Evolutionary conservation across 2,329 filamentous ascomycete genomes (phyloP), one percentile per base, ranked within the genome.

Genomic region (Xylaria sp.): DNA sequence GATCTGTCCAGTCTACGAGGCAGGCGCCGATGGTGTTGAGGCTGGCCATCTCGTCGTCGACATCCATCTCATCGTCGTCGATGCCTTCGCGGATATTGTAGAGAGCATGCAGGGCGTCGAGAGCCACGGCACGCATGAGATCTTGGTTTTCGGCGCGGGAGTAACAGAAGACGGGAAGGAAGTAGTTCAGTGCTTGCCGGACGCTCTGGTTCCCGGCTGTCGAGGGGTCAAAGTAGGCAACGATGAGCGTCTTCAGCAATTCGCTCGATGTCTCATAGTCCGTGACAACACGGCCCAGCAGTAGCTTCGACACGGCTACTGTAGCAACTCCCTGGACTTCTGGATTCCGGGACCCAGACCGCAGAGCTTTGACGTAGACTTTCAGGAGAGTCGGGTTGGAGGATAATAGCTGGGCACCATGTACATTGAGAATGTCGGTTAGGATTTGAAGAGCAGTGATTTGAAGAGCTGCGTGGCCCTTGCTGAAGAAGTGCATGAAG

Each of bases 401-500:
- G 2, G 89, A 86, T 4, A 94, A 85, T 18, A 98, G 88, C 68
- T 97, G 88, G 0, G 92, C 89, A 15, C 94, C 94, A 77, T 98
- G 94, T 0, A 94, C 93, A 63, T 94, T 94, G 58, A 98, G 85
- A 74, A 98, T 95, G 80, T 99, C 96, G 10, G 94, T 94, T 39
- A 99, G 87, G 71, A 97, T 97, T 72, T 98, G 94, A 39, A 98
- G 83, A 0, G 94, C 92, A 9, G 94, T 97, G 60, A 95, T 92
- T 80, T 98, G 95, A 48, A 99, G 85, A 0, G 91, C 90, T 10
- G 96, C 90, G 77, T 98, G 94, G 1, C 96, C 96, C 83, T 97
- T 97, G 81, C 85, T 92, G 82, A 97, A 98, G 84, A 97, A 98
- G 79, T 97, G 94, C 80, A 98, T 92, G 81, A 99, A 99, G 2